Percentiles rank a stretch among this genome's conserved stretches.
These are phyloP conservation scores for Mrakiaceae sp. DNA, from an alignment of 1,284 basidiomycete species.

Conservation along the genomic window DNA sequence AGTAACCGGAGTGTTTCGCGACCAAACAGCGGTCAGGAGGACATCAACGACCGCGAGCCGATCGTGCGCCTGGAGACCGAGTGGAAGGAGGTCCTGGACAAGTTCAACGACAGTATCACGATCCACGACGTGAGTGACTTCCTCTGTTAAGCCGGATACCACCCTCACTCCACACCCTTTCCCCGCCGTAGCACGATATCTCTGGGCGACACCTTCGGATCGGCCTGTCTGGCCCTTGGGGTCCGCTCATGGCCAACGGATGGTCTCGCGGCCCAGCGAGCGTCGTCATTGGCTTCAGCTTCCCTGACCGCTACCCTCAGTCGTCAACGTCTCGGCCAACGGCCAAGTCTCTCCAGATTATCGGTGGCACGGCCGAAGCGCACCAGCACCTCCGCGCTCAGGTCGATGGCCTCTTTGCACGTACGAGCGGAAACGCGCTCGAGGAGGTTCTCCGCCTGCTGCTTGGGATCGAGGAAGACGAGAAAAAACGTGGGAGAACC, in stretches of 20 bases:
- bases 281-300: slow-evolving; percentile 80
- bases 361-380: slow-evolving; percentile 61
- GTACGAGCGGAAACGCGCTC: background rate
- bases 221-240: slow-evolving; percentile 83
- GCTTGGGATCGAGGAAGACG: slow-evolving; percentile 41
- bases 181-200: slow-evolving; percentile 4
- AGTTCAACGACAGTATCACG: slow-evolving; percentile 41
- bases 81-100: slow-evolving; percentile 1
- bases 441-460: slow-evolving; percentile 49
- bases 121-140: slow-evolving; percentile 58
- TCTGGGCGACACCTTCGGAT: slow-evolving; percentile 62
- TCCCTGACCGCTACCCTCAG: slow-evolving; percentile 72
- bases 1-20: background rate
- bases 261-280: slow-evolving; percentile 44
- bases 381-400: slow-evolving; percentile 19
- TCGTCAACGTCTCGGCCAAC: slow-evolving; percentile 31
- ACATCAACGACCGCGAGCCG: background rate
- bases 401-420: background rate
- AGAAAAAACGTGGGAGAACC: slow-evolving; percentile 42
- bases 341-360: slow-evolving; percentile 49
- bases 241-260: slow-evolving; percentile 45
- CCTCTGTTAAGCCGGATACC: background rate
- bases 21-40: background rate
- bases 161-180: slow-evolving; percentile 13
- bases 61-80: slow-evolving; percentile 6